A percentile compares a stretch with the other conserved stretches of the same genome.
Evolutionary conservation across 805 yeast species (phyloP).

Genomic region (Geotrichum ghanense): DNA sequence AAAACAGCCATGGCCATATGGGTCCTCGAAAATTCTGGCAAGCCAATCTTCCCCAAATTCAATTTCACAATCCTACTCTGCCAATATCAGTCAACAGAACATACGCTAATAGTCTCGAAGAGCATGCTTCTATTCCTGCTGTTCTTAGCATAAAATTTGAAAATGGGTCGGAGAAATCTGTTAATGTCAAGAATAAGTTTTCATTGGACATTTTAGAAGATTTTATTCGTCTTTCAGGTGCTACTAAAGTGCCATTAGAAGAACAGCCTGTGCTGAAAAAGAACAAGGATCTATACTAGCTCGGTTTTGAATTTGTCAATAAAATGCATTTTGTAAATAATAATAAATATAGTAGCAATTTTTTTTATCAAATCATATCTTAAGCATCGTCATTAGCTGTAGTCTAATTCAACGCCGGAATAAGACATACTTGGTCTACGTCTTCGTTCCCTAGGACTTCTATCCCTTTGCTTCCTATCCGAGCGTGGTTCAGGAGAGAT

Average conservation of each 20-base stretch:
- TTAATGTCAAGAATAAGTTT: slow-evolving; percentile 44
- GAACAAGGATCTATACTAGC: neutral
- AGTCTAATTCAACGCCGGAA: neutral
- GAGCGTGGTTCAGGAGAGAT: neutral
- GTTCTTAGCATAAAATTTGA: slow-evolving; percentile 18
- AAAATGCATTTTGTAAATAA: slow-evolving; percentile 1
- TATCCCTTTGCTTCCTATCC: neutral
- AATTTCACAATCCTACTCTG: slow-evolving; percentile 70
- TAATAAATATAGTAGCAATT: no score
- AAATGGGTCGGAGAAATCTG: slow-evolving; percentile 28
- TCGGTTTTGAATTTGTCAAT: neutral
- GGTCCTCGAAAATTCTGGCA: slow-evolving; percentile 58
- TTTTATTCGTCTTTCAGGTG: slow-evolving; percentile 40
- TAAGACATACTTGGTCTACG: neutral
- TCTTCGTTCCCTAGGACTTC: neutral
- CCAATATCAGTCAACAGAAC: slow-evolving; percentile 48
- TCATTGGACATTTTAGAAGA: slow-evolving; percentile 45
- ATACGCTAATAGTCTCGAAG: slow-evolving; percentile 23
- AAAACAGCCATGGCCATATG: slow-evolving; percentile 8
- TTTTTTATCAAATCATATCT: no score
- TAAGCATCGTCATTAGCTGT: neutral
- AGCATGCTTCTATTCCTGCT: slow-evolving; percentile 22
- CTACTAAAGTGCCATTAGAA: slow-evolving; percentile 36
- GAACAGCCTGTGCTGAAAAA: slow-evolving; percentile 21
- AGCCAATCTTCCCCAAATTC: slow-evolving; percentile 58